Percentiles rank a stretch among this genome's conserved stretches.
phyloP scores from a whole-genome alignment of 768 basidiomycete genomes.

The Tephrocybe sp. region DNA sequence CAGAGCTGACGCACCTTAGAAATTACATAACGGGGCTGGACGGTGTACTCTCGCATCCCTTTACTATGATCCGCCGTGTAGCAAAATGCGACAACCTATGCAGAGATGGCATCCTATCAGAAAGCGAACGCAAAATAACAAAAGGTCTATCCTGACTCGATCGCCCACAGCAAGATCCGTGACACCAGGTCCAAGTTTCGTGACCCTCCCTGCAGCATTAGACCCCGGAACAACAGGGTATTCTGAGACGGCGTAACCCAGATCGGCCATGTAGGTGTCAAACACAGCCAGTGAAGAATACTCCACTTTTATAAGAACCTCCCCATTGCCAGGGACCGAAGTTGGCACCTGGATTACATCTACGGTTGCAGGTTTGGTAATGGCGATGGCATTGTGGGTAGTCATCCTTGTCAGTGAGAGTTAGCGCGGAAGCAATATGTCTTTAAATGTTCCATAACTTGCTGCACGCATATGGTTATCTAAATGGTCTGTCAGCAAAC shows the following conservation, averaged over 20 bases:
- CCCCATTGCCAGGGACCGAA: slow-evolving; percentile 25
- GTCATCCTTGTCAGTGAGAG: too few species aligned
- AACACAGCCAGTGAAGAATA: slow-evolving; percentile 37
- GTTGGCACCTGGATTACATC: slow-evolving; percentile 35
- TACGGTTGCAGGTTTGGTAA: slow-evolving; percentile 31
- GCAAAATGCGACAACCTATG: slow-evolving; percentile 19
- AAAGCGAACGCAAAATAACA: background rate
- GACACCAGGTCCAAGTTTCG: slow-evolving; percentile 32
- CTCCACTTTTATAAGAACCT: slow-evolving; percentile 37
- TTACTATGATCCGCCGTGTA: slow-evolving; percentile 10
- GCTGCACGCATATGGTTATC: too few species aligned
- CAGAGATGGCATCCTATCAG: background rate
- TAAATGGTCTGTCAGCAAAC: too few species aligned
- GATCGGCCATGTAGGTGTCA: slow-evolving; percentile 37
- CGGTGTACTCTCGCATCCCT: slow-evolving; percentile 22
- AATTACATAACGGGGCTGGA: slow-evolving; percentile 18
- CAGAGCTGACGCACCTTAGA: slow-evolving; percentile 30
- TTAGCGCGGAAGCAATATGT: slow-evolving; percentile 19
- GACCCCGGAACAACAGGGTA: slow-evolving; percentile 37
- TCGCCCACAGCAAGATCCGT: slow-evolving; percentile 33
- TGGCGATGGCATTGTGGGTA: too few species aligned
- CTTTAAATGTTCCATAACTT: too few species aligned
- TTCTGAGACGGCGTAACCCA: slow-evolving; percentile 21
- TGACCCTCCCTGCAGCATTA: slow-evolving; percentile 36
- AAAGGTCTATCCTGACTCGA: slow-evolving; percentile 23